Evolutionary conservation across 768 basidiomycete genomes (phyloP), one percentile per base, ranked within the genome.

Genomic region (Leccinum disarticulatum): DNA sequence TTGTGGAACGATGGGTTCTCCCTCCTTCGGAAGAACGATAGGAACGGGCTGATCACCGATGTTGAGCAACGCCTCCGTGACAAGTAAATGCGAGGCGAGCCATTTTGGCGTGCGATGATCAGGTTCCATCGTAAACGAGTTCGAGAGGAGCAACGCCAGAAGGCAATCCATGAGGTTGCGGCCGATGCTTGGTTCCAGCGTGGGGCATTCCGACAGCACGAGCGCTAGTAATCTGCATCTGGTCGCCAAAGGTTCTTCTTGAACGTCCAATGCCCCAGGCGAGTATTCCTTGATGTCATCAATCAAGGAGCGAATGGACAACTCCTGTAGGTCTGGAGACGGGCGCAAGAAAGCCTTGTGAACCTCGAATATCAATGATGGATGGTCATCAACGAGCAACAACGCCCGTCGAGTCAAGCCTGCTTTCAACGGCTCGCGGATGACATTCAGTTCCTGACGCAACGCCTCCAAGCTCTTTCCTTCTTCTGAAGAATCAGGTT

Each of bases 361-460:
- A 38, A 97, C 81, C 69, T 97, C 94, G 69, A 95, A 97, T 46
- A 97, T 85, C 56, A 98, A 83, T 8, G 89, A 87, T 3, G 90
- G 86, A 67, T 95, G 89, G 62, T 91, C 86, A 68, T 97, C 95
- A 50, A 96, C 87, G 31, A 99, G 81, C 11, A 79, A 75, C 57
- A 99, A 77, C 0, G 93, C 88, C 49, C 85, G 86, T 17, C 80
- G 77, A 50, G 88, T 83, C 61, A 98, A 79, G 22, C 78, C 78
- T 9, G 80, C 78, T 62, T 86, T 85, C 36, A 95, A 72, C 30
- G 84, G 79, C 56, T 90, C 85, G 17, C 95, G 81, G 19, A 80
- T 79, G 31, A 78, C 80, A 52, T 89, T 82, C 56, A 98, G 76
- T 58, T 87, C 84, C 54, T 80, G 80, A 60, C 81, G 80, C 81